phyloP scores from a whole-genome alignment of 768 basidiomycete genomes.

The Mycena alexandri region DNA sequence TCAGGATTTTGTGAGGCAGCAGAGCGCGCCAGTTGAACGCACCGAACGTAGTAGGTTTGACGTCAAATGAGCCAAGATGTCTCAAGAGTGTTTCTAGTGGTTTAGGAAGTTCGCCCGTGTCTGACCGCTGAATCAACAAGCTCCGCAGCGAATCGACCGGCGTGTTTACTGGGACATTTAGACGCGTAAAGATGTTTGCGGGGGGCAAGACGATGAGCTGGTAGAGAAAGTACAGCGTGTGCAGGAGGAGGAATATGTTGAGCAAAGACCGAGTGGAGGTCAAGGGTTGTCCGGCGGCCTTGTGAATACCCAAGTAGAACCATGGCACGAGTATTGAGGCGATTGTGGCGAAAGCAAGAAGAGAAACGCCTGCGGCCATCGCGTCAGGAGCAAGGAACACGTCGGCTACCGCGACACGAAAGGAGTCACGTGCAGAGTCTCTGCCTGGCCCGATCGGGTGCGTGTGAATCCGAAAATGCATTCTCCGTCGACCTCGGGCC shows the following conservation, averaged over 20 bases:
- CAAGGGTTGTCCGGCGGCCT: constrained; percentile 28
- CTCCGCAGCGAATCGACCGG: constrained; percentile 66
- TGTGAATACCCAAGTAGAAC: constrained; percentile 33
- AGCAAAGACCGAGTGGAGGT: constrained; percentile 43
- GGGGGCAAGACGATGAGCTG: constrained; percentile 62
- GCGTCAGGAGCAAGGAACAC: constrained; percentile 27
- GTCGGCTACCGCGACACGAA: background rate
- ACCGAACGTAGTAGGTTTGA: constrained; percentile 74
- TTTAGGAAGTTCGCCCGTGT: constrained; percentile 56
- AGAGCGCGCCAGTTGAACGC: background rate
- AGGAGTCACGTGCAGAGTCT: constrained; percentile 18
- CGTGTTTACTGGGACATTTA: constrained; percentile 67
- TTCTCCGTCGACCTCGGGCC: too few species aligned
- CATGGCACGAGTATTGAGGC: constrained; percentile 32
- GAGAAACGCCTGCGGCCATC: constrained; percentile 37
- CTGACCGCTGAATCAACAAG: constrained; percentile 57
- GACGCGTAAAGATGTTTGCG: constrained; percentile 70
- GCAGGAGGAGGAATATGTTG: constrained; percentile 58
- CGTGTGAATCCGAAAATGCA: too few species aligned
- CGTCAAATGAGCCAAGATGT: constrained; percentile 68
- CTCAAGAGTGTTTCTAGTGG: constrained; percentile 66
- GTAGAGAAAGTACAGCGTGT: constrained; percentile 65
- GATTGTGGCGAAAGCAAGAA: constrained; percentile 27
- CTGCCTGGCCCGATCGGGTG: background rate
- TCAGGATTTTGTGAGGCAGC: background rate